Percentiles rank a stretch among this genome's conserved stretches.
These are phyloP conservation scores for Papilionanthe hybrid DNA, from an alignment of 116 monocot species.

Conservation along the genomic window DNA sequence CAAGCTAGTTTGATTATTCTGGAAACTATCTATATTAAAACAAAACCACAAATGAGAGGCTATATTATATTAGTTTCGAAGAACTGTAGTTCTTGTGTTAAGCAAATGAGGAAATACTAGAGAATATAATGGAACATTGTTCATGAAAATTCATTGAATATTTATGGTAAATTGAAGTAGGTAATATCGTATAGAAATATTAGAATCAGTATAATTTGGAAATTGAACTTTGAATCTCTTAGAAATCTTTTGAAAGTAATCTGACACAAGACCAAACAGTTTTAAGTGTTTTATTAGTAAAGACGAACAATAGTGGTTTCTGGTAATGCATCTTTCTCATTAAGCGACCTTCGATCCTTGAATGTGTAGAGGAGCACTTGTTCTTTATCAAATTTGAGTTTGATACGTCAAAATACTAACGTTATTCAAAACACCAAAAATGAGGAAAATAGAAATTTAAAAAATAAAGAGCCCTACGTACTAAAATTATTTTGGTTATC, in stretches of 20 bases:
- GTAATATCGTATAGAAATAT: no score
- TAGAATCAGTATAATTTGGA: not conserved
- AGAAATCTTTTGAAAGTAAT: not conserved
- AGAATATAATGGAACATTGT: not conserved
- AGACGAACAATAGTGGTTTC: not conserved
- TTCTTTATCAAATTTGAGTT: not conserved
- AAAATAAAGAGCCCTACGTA: no score
- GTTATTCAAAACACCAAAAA: no score
- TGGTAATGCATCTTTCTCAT: conserved; percentile 1
- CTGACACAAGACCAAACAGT: not conserved
- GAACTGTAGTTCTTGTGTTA: no score
- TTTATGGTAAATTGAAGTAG: no score
- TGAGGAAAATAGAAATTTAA: no score
- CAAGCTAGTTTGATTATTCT: not conserved
- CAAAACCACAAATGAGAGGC: no score
- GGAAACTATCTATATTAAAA: not conserved
- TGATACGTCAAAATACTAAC: no score
- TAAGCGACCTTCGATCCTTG: not conserved
- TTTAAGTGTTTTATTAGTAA: not conserved
- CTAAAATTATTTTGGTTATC: no score
- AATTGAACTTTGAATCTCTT: not conserved
- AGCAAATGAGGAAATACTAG: not conserved
- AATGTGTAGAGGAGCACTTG: not conserved
- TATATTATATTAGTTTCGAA: no score
- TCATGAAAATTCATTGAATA: no score